phyloP scores from a whole-genome alignment of 352 stramenopile species.

The Pythium plurisporium region DNA sequence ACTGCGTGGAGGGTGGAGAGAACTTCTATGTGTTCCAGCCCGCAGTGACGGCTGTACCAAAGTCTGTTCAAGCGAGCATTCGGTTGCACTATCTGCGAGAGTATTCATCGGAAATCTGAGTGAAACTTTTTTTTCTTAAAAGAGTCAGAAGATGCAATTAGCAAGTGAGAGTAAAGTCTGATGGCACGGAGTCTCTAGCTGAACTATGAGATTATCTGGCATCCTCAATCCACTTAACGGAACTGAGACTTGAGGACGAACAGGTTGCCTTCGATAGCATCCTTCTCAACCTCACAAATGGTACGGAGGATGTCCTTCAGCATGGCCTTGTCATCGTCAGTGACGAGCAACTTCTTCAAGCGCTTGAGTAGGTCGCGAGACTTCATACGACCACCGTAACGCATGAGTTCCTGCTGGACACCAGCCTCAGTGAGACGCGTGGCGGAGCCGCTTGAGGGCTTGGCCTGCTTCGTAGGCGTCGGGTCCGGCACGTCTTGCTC shows the following conservation, averaged over 20 bases:
- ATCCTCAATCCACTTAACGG: slow-evolving; percentile 67
- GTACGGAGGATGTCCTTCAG: slow-evolving; percentile 85
- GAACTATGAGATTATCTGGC: no score
- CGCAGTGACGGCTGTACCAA: background rate
- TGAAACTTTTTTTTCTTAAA: no score
- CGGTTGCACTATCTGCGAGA: background rate
- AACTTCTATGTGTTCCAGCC: slow-evolving; percentile 38
- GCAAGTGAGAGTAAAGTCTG: no score
- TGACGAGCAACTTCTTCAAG: slow-evolving; percentile 78
- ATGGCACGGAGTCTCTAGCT: background rate
- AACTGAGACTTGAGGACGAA: slow-evolving; percentile 87
- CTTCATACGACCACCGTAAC: slow-evolving; percentile 78
- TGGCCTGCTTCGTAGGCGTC: slow-evolving; percentile 36
- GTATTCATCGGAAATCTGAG: no score
- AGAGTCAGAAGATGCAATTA: no score
- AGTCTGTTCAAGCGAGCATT: background rate
- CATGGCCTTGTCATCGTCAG: slow-evolving; percentile 74
- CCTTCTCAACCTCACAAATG: slow-evolving; percentile 83
- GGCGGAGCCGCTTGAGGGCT: slow-evolving; percentile 29
- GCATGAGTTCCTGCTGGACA: slow-evolving; percentile 80
- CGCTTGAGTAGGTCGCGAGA: slow-evolving; percentile 73
- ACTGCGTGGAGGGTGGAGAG: slow-evolving; percentile 22
- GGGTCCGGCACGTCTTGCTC: slow-evolving; percentile 38
- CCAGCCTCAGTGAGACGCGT: slow-evolving; percentile 75
- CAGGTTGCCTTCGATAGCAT: slow-evolving; percentile 76